A percentile compares a stretch with the other conserved stretches of the same genome.
Conservation (phyloP, 2,329 filamentous ascomycete genomes). For the Blumeria hordei region DNA sequence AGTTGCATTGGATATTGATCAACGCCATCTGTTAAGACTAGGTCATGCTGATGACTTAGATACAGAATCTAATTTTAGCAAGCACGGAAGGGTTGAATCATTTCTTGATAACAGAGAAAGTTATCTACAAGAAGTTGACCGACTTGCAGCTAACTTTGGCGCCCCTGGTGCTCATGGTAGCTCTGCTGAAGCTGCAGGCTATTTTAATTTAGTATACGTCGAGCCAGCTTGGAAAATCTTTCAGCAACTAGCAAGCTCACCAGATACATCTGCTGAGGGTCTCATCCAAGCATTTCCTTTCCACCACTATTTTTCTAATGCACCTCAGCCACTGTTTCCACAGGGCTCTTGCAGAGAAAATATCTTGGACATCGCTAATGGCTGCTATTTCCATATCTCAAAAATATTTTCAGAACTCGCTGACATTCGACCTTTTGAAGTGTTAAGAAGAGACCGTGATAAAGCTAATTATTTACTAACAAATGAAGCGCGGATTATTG, state of each 20-base stretch:
- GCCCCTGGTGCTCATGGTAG: constrained; percentile 88
- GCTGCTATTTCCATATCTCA: constrained; percentile 70
- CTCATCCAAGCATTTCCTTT: constrained; percentile 66
- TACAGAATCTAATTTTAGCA: constrained; percentile 71
- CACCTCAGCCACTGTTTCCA: constrained; percentile 68
- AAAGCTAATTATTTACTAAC: constrained; percentile 90
- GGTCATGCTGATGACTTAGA: constrained; percentile 88
- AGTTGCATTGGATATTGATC: constrained; percentile 83
- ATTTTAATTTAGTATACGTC: constrained; percentile 86
- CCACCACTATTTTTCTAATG: constrained; percentile 63
- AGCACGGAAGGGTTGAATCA: constrained; percentile 81
- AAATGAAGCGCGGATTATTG: constrained; percentile 89
- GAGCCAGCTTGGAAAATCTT: constrained; percentile 76
- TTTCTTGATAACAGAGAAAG: constrained; percentile 70
- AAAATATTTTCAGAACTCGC: constrained; percentile 83
- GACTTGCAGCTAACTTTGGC: constrained; percentile 60
- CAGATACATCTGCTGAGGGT: constrained; percentile 30
- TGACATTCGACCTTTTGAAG: constrained; percentile 86
- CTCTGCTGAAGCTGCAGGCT: constrained; percentile 88
- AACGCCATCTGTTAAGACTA: constrained; percentile 72
- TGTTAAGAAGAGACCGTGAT: constrained; percentile 66
- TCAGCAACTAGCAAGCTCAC: constrained; percentile 34
- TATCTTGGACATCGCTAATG: constrained; percentile 52
- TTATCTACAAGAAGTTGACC: constrained; percentile 63
- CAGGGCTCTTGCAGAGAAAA: constrained; percentile 35